Evolutionary conservation across 2,329 filamentous ascomycete genomes (phyloP), one percentile per base, ranked within the genome.

Genomic region (Ambrosiella xylebori): DNA sequence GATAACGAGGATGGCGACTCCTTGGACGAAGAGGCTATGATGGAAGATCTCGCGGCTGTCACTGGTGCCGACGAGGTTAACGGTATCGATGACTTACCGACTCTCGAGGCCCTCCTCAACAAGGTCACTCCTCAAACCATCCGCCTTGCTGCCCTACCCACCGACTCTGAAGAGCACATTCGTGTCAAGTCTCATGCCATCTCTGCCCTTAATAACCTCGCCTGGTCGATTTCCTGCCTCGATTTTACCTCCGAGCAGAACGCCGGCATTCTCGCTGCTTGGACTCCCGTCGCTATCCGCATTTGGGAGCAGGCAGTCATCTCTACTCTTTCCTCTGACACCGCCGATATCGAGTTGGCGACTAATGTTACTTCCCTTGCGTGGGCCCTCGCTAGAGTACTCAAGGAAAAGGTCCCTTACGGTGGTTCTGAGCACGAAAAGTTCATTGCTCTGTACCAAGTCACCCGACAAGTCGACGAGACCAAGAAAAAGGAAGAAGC

Each of bases 21-120:
- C 58, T 79, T 80, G 73, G 72, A 75, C 56, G 70, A 76, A 35
- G 77, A 77, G 55, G 76, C 76, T 54, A 76, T 84, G 61, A 73
- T 79, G 60, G 79, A 76, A 36, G 82, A 85, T 64, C 82, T 86
- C 77, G 80, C 80, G 3, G 74, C 78, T 68, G 80, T 86, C 1
- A 77, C 77, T 0, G 79, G 76, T 2, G 71, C 64, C 35, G 64
- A 68, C 9, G 69, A 65, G 63, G 56, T 70, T 50, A 63, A 63
- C 55, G 64, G 69, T 47, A 71, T 79, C 53, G 72, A 78, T 61
- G 74, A 79, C 62, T 66, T 79, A 35, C 76, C 78, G 12, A 77
- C 78, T 2, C 71, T 83, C 39, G 73, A 74, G 55, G 69, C 70
- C 44, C 69, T 78, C 11, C 65, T 77, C 36, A 67, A 70, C 15